Percentiles rank a stretch among this genome's conserved stretches.
phyloP scores from a whole-genome alignment of 2,329 filamentous ascomycete species.

The Fusarium dimerum region DNA sequence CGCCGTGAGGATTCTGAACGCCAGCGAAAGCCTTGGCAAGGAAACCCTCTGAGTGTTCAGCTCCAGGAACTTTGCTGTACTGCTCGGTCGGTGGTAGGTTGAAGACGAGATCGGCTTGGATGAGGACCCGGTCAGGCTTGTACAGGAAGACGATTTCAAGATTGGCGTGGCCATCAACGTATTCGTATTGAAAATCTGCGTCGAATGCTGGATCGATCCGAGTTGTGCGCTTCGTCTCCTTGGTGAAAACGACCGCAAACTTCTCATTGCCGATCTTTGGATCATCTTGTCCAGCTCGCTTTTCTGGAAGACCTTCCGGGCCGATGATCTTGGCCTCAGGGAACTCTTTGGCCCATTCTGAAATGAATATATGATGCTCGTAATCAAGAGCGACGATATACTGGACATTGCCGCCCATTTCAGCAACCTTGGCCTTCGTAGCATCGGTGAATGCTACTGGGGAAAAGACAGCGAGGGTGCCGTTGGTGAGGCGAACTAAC shows the following conservation, averaged over 20 bases:
- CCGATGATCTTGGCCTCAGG: slow-evolving; percentile 79
- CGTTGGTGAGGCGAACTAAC: slow-evolving; percentile 74
- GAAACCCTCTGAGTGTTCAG: slow-evolving; percentile 33
- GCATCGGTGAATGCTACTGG: slow-evolving; percentile 82
- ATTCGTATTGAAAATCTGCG: slow-evolving; percentile 82
- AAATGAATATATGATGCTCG: slow-evolving; percentile 94
- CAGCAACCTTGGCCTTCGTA: slow-evolving; percentile 63
- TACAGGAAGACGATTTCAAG: slow-evolving; percentile 88
- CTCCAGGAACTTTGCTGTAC: slow-evolving; percentile 66
- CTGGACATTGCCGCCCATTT: slow-evolving; percentile 68
- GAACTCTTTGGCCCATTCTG: slow-evolving; percentile 78
- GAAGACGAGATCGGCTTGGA: slow-evolving; percentile 90
- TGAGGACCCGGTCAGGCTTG: slow-evolving; percentile 74
- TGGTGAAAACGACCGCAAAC: slow-evolving; percentile 70
- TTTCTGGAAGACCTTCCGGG: slow-evolving; percentile 80
- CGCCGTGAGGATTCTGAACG: slow-evolving; percentile 63
- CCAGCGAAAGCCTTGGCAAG: slow-evolving; percentile 47
- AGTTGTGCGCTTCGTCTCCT: slow-evolving; percentile 51
- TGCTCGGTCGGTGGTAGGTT: slow-evolving; percentile 88
- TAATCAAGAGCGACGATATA: slow-evolving; percentile 89
- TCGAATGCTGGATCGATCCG: slow-evolving; percentile 78
- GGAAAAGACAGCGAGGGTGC: slow-evolving; percentile 84
- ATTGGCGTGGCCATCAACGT: slow-evolving; percentile 76
- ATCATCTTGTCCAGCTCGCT: slow-evolving; percentile 62
- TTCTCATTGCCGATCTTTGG: slow-evolving; percentile 49